Evolutionary conservation across 2,329 filamentous ascomycete genomes (phyloP).

Genomic region (Metarhizium rileyi): DNA sequence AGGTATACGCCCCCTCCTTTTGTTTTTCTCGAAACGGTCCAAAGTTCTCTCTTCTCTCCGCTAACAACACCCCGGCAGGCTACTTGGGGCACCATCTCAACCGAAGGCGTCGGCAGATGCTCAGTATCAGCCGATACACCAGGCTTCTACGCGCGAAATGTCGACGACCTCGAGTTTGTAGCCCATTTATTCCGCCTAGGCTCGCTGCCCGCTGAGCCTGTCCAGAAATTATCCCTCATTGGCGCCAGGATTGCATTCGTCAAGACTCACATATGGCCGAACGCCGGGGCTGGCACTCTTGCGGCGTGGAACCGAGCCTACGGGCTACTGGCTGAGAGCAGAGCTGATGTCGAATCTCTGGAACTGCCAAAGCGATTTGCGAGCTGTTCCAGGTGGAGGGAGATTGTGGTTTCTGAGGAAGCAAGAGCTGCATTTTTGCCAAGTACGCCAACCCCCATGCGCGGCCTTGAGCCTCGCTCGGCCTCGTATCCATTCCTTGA

Average conservation of each 20-base stretch:
- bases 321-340: conserved; percentile 30
- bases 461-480: too few relatives aligned
- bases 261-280: conserved; percentile 42
- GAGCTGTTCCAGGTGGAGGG: conserved; percentile 37
- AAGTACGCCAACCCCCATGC: conserved; percentile 7
- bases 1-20: conserved; percentile 19
- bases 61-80: conserved; percentile 26
- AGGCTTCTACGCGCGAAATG: conserved; percentile 47
- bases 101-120: conserved; percentile 52
- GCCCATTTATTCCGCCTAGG: conserved; percentile 46
- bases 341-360: conserved; percentile 47
- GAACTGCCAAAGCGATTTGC: conserved; percentile 39
- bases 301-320: conserved; percentile 32
- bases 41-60: background rate
- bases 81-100: conserved; percentile 52
- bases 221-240: conserved; percentile 23
- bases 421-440: conserved; percentile 9
- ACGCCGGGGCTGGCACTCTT: conserved; percentile 33
- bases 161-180: conserved; percentile 49
- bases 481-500: too few relatives aligned
- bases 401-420: conserved; percentile 6
- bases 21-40: background rate
- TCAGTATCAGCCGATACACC: conserved; percentile 52
- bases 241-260: conserved; percentile 44
- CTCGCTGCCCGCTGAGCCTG: conserved; percentile 24